These are phyloP conservation scores for Globisporangium perplexum DNA, from an alignment of 352 stramenopile species.

Conservation along the genomic window DNA sequence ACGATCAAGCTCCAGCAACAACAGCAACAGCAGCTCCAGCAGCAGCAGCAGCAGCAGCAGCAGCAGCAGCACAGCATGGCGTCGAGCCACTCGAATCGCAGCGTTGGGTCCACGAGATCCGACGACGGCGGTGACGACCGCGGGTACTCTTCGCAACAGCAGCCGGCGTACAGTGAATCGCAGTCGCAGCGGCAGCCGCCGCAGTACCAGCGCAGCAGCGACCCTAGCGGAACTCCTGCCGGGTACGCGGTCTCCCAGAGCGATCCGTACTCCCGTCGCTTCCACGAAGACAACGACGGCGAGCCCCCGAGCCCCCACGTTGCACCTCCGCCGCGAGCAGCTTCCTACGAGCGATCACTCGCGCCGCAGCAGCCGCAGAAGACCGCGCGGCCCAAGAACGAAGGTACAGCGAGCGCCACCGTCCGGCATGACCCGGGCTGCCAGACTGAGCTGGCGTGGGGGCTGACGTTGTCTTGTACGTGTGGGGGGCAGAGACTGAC, in stretches of 20 bases:
- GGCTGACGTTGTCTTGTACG: conserved; percentile 7
- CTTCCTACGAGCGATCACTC: conserved; percentile 25
- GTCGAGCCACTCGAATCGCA: conserved; percentile 12
- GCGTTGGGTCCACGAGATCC: conserved; percentile 16
- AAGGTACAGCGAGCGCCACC: conserved; percentile 40
- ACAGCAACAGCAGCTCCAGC: neutral
- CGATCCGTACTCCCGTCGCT: conserved; percentile 17
- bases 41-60: conserved; percentile 19
- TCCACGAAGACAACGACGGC: conserved; percentile 14
- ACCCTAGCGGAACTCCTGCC: conserved; percentile 1
- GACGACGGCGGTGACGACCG: conserved; percentile 24
- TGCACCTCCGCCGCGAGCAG: conserved; percentile 23
- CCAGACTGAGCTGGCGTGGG: conserved; percentile 7
- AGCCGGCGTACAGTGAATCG: conserved; percentile 13
- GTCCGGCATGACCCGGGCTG: conserved; percentile 2
- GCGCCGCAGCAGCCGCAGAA: conserved; percentile 19
- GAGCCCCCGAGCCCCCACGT: conserved; percentile 32
- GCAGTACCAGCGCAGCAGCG: conserved; percentile 23
- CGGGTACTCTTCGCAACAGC: conserved; percentile 20
- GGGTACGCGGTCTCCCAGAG: conserved; percentile 2
- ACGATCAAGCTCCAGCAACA: conserved; percentile 33
- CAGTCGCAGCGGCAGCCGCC: conserved; percentile 25
- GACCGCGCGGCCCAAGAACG: conserved; percentile 32
- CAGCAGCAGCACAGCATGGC: conserved; percentile 14
- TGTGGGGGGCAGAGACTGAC: conserved; percentile 40